Evolutionary conservation across 345 rosid species (phyloP).

Genomic region (Nasturtium officinale): DNA sequence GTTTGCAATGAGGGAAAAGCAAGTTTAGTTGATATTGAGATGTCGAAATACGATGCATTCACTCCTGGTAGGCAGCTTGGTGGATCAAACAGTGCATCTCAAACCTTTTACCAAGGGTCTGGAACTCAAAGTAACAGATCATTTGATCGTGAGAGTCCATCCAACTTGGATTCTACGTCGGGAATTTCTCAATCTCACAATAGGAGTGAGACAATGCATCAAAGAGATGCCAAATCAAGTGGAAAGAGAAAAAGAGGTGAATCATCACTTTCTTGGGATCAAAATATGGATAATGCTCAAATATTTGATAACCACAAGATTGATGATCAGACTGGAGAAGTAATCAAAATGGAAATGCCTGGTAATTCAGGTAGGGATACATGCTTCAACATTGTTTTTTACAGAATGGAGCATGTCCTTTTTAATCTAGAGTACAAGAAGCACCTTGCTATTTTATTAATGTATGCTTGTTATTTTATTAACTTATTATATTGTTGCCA

Average conservation of each 20-base stretch:
- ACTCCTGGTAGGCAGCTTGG: conserved; percentile 67
- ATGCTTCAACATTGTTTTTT: conserved; percentile 32
- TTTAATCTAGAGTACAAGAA: conserved; percentile 23
- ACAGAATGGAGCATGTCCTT: conserved; percentile 37
- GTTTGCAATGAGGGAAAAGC: conserved; percentile 56
- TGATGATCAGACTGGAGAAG: conserved; percentile 60
- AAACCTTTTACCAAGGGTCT: conserved; percentile 76
- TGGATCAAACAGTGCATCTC: conserved; percentile 66
- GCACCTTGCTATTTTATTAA: background rate
- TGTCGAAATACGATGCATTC: conserved; percentile 62
- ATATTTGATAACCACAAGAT: conserved; percentile 50
- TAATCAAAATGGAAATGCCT: conserved; percentile 60
- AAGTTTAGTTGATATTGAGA: conserved; percentile 64
- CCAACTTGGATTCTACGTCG: conserved; percentile 86
- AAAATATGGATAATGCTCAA: conserved; percentile 55
- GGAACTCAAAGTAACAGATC: conserved; percentile 69
- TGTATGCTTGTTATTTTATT: background rate
- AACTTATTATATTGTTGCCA: background rate
- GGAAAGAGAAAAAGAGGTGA: conserved; percentile 84
- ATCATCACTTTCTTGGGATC: conserved; percentile 57
- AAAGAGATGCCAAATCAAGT: conserved; percentile 58
- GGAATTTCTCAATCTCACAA: conserved; percentile 87
- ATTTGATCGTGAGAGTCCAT: conserved; percentile 90
- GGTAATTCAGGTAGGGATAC: conserved; percentile 55
- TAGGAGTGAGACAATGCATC: conserved; percentile 56